Percentiles rank a stretch among this genome's conserved stretches.
Evolutionary conservation across 1,284 basidiomycete genomes (phyloP).

Genomic region (Apiotrichum siamense): DNA sequence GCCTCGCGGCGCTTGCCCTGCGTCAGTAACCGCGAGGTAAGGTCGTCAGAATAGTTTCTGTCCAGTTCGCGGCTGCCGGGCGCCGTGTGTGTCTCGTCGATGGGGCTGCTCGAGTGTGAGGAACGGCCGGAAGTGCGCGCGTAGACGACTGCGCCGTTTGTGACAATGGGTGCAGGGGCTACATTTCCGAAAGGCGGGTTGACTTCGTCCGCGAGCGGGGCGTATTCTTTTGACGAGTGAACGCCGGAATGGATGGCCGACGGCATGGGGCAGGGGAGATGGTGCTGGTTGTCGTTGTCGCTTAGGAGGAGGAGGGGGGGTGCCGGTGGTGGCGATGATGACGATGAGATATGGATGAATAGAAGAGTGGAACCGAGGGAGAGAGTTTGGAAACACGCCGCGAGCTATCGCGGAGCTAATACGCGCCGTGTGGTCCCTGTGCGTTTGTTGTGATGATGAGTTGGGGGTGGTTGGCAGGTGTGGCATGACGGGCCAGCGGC

Average conservation of each 20-base stretch:
- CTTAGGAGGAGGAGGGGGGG: no score
- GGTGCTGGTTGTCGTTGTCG: not conserved
- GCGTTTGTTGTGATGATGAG: no score
- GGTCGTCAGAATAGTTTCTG: constrained; percentile 24
- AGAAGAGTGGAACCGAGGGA: no score
- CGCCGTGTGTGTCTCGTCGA: constrained; percentile 11
- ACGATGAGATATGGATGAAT: no score
- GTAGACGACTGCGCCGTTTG: constrained; percentile 37
- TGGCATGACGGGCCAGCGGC: no score
- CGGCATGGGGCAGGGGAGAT: constrained; percentile 17
- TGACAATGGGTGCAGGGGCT: constrained; percentile 23
- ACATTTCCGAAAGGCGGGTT: constrained; percentile 31
- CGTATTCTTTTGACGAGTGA: constrained; percentile 24
- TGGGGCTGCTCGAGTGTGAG: not conserved
- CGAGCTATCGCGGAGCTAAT: no score
- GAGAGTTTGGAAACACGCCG: no score
- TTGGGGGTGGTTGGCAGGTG: no score
- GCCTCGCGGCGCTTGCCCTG: constrained; percentile 4
- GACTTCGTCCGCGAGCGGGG: constrained; percentile 36
- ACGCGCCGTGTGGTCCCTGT: no score
- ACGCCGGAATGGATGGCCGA: constrained; percentile 19
- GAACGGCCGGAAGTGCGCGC: constrained; percentile 11
- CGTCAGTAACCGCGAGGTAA: constrained; percentile 5
- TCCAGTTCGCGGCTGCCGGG: not conserved
- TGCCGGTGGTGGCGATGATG: no score